Base-by-base conservation (phyloP, 768 basidiomycete species). In the Tulasnella sp. region DNA sequence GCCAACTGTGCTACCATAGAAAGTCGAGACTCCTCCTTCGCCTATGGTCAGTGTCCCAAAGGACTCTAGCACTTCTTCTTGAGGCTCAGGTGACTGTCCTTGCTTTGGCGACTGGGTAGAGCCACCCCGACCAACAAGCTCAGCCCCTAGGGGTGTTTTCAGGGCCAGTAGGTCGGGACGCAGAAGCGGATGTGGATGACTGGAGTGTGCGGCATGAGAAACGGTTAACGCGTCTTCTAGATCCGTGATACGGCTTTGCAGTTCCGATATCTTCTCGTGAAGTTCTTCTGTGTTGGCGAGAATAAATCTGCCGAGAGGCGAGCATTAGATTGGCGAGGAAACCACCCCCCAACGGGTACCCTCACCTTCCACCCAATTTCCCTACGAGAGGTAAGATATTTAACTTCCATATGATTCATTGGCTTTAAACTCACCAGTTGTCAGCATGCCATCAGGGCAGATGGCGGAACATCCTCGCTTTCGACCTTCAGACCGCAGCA, bases 261-360 rank as follows among this genome's bases (percentile, higher is more conserved):
- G 80, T 37, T 60, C 60, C 22, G 74, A 50, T 31, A 82, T 82
- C 48, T 75, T 58, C 81, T 81, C 81, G 74, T 82, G 81, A 42
- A 82, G 81, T 50, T 82, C 81, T 72, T 82, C 81, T 11, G 81
- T 82, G 80, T 82, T 82, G 73, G 81, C 81, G 75, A 82, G 81
- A 72, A 82, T 82, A 75, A 82, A 82, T 46, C 81, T 82, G 76
- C 72, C 54, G 54, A 64, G 20, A 60, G 44, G 37, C 22, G 58
- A 64, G 54, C 31, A 46, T 69, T 34, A 24, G 31, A 69, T 1
- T 69, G 28, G 9, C 8, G 24, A 78, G 28, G 54, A 78, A 58
- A 58, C 1, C 20, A 22, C 41, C 41, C 74, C 46, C 22, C 41
- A 9, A 37, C 20, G 41, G 9, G 9, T 14, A 14, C 41, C 74